Evolutionary conservation across 1,139 yeast genomes (phyloP).

Genomic region (Meyerozyma sp.): DNA sequence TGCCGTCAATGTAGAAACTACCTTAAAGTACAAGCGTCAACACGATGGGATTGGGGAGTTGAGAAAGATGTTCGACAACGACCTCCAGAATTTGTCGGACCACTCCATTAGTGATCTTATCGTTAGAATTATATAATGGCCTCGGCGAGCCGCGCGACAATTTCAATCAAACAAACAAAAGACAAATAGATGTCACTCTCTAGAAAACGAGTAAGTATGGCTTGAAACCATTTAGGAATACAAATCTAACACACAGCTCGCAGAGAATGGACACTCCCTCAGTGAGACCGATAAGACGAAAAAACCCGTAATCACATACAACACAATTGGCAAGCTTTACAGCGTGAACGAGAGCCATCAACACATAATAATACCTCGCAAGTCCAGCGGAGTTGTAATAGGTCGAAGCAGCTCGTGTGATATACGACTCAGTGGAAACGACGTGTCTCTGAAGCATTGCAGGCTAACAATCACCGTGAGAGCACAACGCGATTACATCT

Average conservation of each 20-base stretch:
- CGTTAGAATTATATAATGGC: constrained; percentile 20
- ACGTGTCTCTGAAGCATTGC: constrained; percentile 67
- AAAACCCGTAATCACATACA: neutral
- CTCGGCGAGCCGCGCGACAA: neutral
- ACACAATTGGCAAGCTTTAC: constrained; percentile 22
- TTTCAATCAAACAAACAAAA: constrained; percentile 2
- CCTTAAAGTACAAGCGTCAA: constrained; percentile 12
- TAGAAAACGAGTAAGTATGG: constrained; percentile 34
- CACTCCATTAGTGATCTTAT: constrained; percentile 29
- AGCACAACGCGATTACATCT: constrained; percentile 36
- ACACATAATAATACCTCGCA: constrained; percentile 30
- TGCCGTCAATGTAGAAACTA: constrained; percentile 17
- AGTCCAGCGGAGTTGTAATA: constrained; percentile 29
- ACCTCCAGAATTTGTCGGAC: constrained; percentile 24
- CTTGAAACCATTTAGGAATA: neutral
- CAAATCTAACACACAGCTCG: neutral
- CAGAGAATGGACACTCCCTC: neutral
- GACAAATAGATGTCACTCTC: constrained; percentile 26
- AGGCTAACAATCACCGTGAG: constrained; percentile 39
- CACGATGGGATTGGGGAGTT: constrained; percentile 14
- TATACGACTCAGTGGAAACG: constrained; percentile 47
- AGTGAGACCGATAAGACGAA: neutral
- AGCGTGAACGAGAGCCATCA: constrained; percentile 23
- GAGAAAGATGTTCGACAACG: constrained; percentile 19
- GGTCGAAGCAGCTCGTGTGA: constrained; percentile 68